phyloP scores from a whole-genome alignment of 2,329 filamentous ascomycete species.

The Aspergillus quadrilineatus region DNA sequence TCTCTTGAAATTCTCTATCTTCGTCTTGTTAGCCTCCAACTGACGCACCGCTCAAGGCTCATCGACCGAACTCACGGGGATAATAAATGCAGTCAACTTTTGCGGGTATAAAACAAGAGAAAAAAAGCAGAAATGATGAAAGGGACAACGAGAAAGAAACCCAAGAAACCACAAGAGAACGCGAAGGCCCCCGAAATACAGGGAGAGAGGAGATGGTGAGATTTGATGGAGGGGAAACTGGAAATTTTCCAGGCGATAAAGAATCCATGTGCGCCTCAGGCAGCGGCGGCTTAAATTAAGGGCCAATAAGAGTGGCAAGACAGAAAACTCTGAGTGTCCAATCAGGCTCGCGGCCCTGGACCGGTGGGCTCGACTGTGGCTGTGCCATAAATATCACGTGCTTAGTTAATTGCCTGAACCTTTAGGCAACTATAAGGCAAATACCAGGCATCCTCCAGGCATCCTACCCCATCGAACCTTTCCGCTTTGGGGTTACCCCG shows the following conservation, averaged over 20 bases:
- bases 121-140: conserved; percentile 3
- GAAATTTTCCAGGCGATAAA: conserved; percentile 10
- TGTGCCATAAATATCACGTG: conserved; percentile 4
- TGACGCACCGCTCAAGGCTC: background rate
- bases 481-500: conserved; percentile 21
- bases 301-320: conserved; percentile 2
- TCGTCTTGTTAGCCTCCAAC: background rate
- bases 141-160: conserved; percentile 9
- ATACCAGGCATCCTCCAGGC: no score
- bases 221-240: conserved; percentile 1
- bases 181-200: conserved; percentile 7
- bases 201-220: conserved; percentile 9
- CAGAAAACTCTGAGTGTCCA: conserved; percentile 14
- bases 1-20: conserved; percentile 21
- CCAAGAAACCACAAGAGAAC: conserved; percentile 10
- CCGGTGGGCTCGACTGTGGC: conserved; percentile 8
- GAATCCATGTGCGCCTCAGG: conserved; percentile 23
- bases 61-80: background rate
- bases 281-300: conserved; percentile 4
- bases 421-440: background rate
- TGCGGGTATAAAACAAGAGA: conserved; percentile 10
- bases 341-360: background rate
- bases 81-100: conserved; percentile 6
- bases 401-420: background rate
- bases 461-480: conserved; percentile 4